Evolutionary conservation across 208 protist species (phyloP).

Genomic region (Acanthamoeba pearcei): DNA sequence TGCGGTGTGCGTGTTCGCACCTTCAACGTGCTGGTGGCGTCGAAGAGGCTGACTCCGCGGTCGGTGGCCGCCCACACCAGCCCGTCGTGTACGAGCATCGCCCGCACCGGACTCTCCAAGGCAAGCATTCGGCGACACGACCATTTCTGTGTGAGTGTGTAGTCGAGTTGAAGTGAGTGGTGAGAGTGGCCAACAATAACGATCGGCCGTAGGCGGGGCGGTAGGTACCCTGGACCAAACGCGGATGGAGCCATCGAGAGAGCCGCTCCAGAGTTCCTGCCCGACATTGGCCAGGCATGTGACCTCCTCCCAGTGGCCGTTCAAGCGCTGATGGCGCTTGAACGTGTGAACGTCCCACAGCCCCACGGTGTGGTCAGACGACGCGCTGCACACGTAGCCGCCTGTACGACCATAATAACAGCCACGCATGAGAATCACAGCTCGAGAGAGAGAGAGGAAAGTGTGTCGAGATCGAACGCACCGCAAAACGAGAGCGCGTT

Average conservation of each 20-base stretch:
- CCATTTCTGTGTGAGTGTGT: slow-evolving; percentile 17
- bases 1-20: neutral
- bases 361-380: neutral
- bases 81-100: slow-evolving; percentile 17
- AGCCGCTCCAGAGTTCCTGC: slow-evolving; percentile 63
- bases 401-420: neutral
- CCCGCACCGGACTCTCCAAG: slow-evolving; percentile 49
- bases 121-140: slow-evolving; percentile 42
- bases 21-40: neutral
- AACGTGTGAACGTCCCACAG: slow-evolving; percentile 55
- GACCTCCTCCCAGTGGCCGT: slow-evolving; percentile 69
- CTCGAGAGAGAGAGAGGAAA: too few species aligned
- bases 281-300: slow-evolving; percentile 36
- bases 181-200: too few species aligned
- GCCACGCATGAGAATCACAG: neutral
- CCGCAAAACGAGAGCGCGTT: slow-evolving; percentile 36
- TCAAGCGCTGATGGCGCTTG: neutral
- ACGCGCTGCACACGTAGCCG: slow-evolving; percentile 61
- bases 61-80: slow-evolving; percentile 63
- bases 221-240: slow-evolving; percentile 67
- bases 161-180: neutral
- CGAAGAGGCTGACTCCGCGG: neutral
- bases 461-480: neutral
- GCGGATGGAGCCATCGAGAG: slow-evolving; percentile 46
- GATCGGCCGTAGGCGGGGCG: neutral